These are phyloP conservation scores for Aphanomyces stellatus DNA, from an alignment of 352 stramenopile species.

Conservation along the genomic window DNA sequence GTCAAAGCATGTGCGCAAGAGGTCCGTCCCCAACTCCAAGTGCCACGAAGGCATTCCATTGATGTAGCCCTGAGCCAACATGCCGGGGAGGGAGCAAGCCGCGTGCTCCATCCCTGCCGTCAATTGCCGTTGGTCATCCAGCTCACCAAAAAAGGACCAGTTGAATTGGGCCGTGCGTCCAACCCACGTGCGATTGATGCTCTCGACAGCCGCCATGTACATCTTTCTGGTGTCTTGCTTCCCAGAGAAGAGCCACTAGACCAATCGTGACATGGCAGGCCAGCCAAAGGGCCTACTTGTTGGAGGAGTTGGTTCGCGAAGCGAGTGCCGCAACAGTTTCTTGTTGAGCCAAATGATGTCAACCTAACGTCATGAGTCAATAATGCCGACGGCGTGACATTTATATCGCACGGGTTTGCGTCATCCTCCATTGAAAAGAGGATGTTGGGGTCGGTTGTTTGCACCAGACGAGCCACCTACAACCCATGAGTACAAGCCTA, in stretches of 20 bases:
- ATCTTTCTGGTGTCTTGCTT: conserved; percentile 39
- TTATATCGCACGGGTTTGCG: too few relatives aligned
- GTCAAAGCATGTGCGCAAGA: conserved; percentile 65
- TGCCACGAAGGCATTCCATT: conserved; percentile 47
- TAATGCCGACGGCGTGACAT: too few relatives aligned
- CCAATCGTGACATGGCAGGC: neutral
- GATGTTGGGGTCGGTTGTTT: conserved; percentile 25
- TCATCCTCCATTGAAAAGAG: neutral
- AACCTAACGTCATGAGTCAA: neutral
- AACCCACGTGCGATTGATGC: conserved; percentile 36
- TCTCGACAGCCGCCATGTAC: conserved; percentile 44
- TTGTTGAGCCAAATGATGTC: conserved; percentile 26
- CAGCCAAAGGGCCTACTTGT: too few relatives aligned
- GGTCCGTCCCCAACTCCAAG: conserved; percentile 52
- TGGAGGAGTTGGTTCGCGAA: conserved; percentile 77
- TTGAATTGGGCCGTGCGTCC: conserved; percentile 30
- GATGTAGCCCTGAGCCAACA: conserved; percentile 55
- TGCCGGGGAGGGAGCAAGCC: conserved; percentile 79
- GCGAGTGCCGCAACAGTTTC: conserved; percentile 46
- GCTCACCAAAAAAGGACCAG: conserved; percentile 36
- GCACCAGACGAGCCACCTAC: conserved; percentile 22
- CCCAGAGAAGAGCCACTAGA: conserved; percentile 48
- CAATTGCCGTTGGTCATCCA: conserved; percentile 24
- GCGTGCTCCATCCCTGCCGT: conserved; percentile 68
- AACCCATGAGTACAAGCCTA: too few relatives aligned